phyloP scores from a whole-genome alignment of 1,284 basidiomycete genomes.

The Caloboletus firmus region DNA sequence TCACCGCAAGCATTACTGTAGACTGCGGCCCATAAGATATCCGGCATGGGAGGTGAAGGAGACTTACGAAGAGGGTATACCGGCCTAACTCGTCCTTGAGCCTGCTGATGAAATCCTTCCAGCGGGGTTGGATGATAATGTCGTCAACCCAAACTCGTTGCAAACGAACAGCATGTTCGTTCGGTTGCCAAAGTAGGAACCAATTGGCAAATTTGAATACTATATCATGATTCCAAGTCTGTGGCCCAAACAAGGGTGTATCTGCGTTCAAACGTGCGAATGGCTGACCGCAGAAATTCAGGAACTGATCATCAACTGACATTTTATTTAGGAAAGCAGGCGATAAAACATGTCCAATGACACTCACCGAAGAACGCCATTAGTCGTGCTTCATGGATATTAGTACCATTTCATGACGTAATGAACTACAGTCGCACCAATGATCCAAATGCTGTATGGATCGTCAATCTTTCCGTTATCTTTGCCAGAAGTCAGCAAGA shows the following conservation, averaged over 20 bases:
- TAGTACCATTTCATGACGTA: neutral
- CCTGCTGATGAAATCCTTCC: slow-evolving; percentile 40
- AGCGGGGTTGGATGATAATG: slow-evolving; percentile 26
- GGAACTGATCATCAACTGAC: slow-evolving; percentile 19
- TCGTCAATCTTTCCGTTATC: slow-evolving; percentile 3
- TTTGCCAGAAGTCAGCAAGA: slow-evolving; percentile 2
- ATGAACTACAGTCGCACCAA: slow-evolving; percentile 9
- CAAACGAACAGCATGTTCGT: slow-evolving; percentile 16
- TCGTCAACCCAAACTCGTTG: slow-evolving; percentile 25
- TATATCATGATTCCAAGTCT: slow-evolving; percentile 8
- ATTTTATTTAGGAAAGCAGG: neutral
- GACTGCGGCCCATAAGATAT: slow-evolving; percentile 17
- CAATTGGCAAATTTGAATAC: slow-evolving; percentile 5
- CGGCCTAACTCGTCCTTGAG: slow-evolving; percentile 52
- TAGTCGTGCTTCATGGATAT: slow-evolving; percentile 14
- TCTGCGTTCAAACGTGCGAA: slow-evolving; percentile 20
- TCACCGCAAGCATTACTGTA: slow-evolving; percentile 22
- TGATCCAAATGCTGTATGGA: slow-evolving; percentile 16
- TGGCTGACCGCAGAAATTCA: slow-evolving; percentile 17
- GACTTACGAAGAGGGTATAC: slow-evolving; percentile 49
- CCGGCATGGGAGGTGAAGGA: rapidly evolving
- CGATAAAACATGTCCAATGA: too few relatives aligned
- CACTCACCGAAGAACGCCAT: slow-evolving; percentile 18
- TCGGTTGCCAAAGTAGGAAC: slow-evolving; percentile 14
- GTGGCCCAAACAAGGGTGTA: slow-evolving; percentile 8